Evolutionary conservation across 257 asterid species (phyloP).

Genomic region (Petrea volubilis): DNA sequence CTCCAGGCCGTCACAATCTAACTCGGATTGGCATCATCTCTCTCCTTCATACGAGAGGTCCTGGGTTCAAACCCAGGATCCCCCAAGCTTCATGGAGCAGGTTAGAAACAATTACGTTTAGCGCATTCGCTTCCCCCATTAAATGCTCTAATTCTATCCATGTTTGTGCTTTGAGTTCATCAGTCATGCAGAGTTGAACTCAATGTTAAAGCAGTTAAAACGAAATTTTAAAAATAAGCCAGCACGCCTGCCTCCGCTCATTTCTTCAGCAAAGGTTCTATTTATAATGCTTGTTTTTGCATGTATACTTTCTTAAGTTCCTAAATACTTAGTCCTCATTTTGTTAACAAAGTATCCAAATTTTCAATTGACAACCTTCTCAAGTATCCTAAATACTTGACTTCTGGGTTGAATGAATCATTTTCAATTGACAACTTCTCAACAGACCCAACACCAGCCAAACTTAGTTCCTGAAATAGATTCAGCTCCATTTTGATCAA

Average conservation of each 20-base stretch:
- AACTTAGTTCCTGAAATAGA: not conserved
- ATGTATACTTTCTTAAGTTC: not conserved
- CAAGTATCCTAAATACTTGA: constrained; percentile 3
- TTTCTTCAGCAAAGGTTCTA: not conserved
- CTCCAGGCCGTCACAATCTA: not conserved
- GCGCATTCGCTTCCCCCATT: not conserved
- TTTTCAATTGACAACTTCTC: not conserved
- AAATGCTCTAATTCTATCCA: not conserved
- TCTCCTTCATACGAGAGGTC: too few species aligned
- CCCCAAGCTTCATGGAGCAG: too few species aligned
- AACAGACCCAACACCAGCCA: not conserved
- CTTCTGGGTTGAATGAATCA: not conserved
- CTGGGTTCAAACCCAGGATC: too few species aligned
- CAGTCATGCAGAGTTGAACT: not conserved
- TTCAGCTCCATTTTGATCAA: constrained; percentile 11
- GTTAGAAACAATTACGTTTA: not conserved
- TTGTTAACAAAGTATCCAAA: not conserved
- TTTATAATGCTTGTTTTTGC: not conserved
- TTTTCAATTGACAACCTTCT: too few species aligned
- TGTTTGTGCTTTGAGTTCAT: not conserved
- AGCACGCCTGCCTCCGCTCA: not conserved
- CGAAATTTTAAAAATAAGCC: not conserved
- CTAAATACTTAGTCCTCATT: not conserved
- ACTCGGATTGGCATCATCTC: too few species aligned
- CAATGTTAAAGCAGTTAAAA: not conserved